phyloP scores from a whole-genome alignment of 495 filamentous ascomycete species.

The Bacidia gigantensis region DNA sequence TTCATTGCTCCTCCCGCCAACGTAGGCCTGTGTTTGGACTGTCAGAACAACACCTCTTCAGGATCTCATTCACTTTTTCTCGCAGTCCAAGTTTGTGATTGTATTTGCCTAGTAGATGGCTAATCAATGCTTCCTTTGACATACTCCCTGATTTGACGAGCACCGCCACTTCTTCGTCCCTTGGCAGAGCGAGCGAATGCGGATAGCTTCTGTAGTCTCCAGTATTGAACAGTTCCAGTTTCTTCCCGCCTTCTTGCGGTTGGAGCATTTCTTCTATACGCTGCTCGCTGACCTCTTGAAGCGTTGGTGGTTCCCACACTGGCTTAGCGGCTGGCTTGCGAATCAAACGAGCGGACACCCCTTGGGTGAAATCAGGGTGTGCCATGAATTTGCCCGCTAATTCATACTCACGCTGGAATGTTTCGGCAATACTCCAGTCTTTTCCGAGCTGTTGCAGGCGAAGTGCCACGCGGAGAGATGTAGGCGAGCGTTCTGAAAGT shows the following conservation, averaged over 20 bases:
- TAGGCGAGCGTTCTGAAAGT: slow-evolving; percentile 64
- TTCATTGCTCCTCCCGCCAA: slow-evolving; percentile 11
- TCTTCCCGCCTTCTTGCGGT: slow-evolving; percentile 24
- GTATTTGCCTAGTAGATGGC: slow-evolving; percentile 31
- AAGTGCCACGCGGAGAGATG: slow-evolving; percentile 67
- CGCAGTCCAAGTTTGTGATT: slow-evolving; percentile 41
- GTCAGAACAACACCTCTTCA: slow-evolving; percentile 34
- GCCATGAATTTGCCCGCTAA: slow-evolving; percentile 76
- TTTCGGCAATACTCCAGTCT: slow-evolving; percentile 62
- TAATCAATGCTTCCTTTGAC: slow-evolving; percentile 30
- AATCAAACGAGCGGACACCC: slow-evolving; percentile 64
- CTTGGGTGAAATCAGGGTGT: slow-evolving; percentile 74
- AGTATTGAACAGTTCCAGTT: slow-evolving; percentile 39
- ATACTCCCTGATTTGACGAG: slow-evolving; percentile 30
- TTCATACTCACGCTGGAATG: slow-evolving; percentile 70
- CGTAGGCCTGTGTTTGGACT: slow-evolving; percentile 17
- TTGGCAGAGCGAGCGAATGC: slow-evolving; percentile 54
- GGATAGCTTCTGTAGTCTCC: slow-evolving; percentile 54
- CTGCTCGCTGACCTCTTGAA: slow-evolving; percentile 43
- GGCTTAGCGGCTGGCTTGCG: slow-evolving; percentile 45
- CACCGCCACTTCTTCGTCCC: slow-evolving; percentile 51
- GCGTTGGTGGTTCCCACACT: slow-evolving; percentile 55
- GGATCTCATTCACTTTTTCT: slow-evolving; percentile 41
- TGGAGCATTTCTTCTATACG: slow-evolving; percentile 50
- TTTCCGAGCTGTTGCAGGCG: slow-evolving; percentile 61